These are phyloP conservation scores for Fusarium sp. DNA, from an alignment of 2,329 filamentous ascomycete genomes.

Conservation along the genomic window DNA sequence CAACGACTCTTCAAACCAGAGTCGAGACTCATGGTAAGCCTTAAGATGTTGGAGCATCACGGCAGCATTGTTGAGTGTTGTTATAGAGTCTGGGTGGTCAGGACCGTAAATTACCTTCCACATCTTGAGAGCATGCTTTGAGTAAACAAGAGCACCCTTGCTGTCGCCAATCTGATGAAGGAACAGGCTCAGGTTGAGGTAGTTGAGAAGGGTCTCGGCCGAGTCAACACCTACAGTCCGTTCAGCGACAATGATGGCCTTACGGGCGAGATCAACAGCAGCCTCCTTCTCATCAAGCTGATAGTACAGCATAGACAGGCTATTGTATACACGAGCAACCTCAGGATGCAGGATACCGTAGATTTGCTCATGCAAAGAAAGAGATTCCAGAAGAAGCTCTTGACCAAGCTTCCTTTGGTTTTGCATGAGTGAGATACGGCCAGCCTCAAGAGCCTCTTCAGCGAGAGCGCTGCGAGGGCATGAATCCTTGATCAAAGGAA, in stretches of 20 bases:
- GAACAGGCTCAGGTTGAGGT: slow-evolving; percentile 94
- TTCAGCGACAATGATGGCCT: slow-evolving; percentile 96
- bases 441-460: slow-evolving; percentile 95
- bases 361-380: slow-evolving; percentile 97
- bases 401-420: slow-evolving; percentile 96
- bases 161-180: slow-evolving; percentile 94
- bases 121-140: slow-evolving; percentile 90
- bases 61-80: slow-evolving; percentile 97
- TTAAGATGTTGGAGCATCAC: slow-evolving; percentile 98
- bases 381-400: slow-evolving; percentile 92
- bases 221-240: slow-evolving; percentile 94
- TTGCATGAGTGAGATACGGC: slow-evolving; percentile 94
- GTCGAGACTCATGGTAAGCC: slow-evolving; percentile 90
- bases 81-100: slow-evolving; percentile 96
- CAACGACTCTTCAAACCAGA: slow-evolving; percentile 96
- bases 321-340: slow-evolving; percentile 94
- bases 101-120: slow-evolving; percentile 98
- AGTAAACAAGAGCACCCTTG: slow-evolving; percentile 84
- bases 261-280: slow-evolving; percentile 93
- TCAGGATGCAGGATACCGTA: slow-evolving; percentile 98
- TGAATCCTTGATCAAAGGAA: slow-evolving; percentile 96
- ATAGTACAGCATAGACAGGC: slow-evolving; percentile 94
- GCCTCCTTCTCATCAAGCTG: slow-evolving; percentile 98
- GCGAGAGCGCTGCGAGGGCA: slow-evolving; percentile 89
- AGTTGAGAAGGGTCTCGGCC: slow-evolving; percentile 91